Base-by-base conservation (phyloP, 2,329 filamentous ascomycete genomes). In the Periconia sp. region DNA sequence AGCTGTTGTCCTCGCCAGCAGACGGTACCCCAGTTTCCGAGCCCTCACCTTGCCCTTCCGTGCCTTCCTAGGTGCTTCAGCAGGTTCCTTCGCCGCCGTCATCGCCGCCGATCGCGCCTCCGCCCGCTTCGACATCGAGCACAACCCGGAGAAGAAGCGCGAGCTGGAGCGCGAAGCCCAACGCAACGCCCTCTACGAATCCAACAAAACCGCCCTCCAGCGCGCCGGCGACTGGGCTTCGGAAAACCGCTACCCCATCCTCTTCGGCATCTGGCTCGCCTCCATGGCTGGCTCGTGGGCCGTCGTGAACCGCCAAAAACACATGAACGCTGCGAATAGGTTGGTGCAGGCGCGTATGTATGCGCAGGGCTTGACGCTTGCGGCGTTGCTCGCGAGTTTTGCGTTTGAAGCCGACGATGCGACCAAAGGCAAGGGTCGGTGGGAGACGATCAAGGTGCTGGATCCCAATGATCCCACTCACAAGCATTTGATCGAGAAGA, bases 311-410 rank as follows among this genome's bases (percentile, higher is more conserved):
- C 85, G 91, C 58, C 91, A 91, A 72, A 86, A 84, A 60, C 90
- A 87, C 71, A 81, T 96, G 45, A 85, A 82, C 47, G 87, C 85
- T 2, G 78, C 83, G 56, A 92, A 97, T 81, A 96, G 96, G 82
- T 79, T 97, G 19, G 92, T 97, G 15, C 92, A 97, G 81, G 92
- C 92, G 20, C 88, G 92, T 83, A 89, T 97, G 60, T 96, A 96
- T 76, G 92, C 92, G 3, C 92, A 97, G 79, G 91, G 90, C 6
- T 79, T 96, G 64, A 96, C 92, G 6, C 80, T 97, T 45, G 89
- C 88, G 59, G 91, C 96, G 48, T 80, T 97, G 52, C 83, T 96
- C 69, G 85, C 90, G 52, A 89, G 86, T 31, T 91, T 93, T 45
- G 89, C 85, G 11, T 89, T 97, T 65, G 92, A 97, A 84, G 82